phyloP scores from a whole-genome alignment of 1,284 basidiomycete genomes.

The Rhodotorula glutinis region DNA sequence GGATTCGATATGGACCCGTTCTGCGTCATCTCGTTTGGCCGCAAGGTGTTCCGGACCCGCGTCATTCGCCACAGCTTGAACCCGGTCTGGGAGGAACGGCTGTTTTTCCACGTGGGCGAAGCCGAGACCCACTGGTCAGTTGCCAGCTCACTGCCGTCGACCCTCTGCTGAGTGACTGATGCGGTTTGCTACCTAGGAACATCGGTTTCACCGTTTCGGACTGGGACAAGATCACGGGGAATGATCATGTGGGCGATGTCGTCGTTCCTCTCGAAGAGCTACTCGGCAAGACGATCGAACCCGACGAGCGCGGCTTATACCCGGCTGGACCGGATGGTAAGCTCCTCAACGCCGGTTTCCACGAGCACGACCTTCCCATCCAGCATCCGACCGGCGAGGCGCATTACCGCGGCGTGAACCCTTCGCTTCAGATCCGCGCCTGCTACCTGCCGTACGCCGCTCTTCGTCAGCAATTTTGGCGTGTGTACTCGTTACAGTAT shows the following conservation, averaged over 20 bases:
- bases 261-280: slow-evolving; percentile 68
- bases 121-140: slow-evolving; percentile 63
- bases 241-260: slow-evolving; percentile 79
- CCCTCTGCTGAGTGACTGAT: neutral
- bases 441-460: slow-evolving; percentile 86
- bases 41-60: slow-evolving; percentile 74
- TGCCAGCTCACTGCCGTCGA: neutral
- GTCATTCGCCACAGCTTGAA: slow-evolving; percentile 59
- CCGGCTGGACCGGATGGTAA: slow-evolving; percentile 55
- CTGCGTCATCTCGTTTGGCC: slow-evolving; percentile 90
- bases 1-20: slow-evolving; percentile 86
- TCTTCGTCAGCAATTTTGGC: slow-evolving; percentile 65
- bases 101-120: slow-evolving; percentile 87
- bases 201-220: slow-evolving; percentile 80
- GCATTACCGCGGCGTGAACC: slow-evolving; percentile 43
- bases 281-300: slow-evolving; percentile 67
- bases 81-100: slow-evolving; percentile 91
- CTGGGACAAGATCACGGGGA: slow-evolving; percentile 84
- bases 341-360: slow-evolving; percentile 57
- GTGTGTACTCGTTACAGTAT: slow-evolving; percentile 80
- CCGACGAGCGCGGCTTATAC: slow-evolving; percentile 69
- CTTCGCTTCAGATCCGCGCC: slow-evolving; percentile 58
- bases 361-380: slow-evolving; percentile 31
- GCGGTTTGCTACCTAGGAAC: slow-evolving; percentile 1
- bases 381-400: slow-evolving; percentile 24